A percentile compares a stretch with the other conserved stretches of the same genome.
Conservation (phyloP, 202 grass and related monocot species). For the Carex arenaria region DNA sequence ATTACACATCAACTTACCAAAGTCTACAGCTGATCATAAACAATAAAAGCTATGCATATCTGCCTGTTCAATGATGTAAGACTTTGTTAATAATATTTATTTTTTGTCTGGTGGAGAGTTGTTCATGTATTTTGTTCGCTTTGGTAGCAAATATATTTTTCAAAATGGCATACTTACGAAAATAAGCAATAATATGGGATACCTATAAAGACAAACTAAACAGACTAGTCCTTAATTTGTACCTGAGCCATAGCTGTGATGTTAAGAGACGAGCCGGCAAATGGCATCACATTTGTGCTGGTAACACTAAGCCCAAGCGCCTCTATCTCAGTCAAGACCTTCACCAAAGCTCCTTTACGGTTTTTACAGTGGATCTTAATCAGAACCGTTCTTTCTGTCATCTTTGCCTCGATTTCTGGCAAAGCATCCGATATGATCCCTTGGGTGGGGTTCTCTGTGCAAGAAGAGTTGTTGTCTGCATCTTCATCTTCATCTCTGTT, state of each 20-base stretch:
- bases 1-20: neutral
- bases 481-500: slow-evolving; percentile 34
- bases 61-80: neutral
- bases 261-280: slow-evolving; percentile 60
- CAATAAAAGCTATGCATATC: neutral
- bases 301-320: slow-evolving; percentile 52
- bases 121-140: too few relatives aligned
- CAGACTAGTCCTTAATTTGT: neutral
- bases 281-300: slow-evolving; percentile 79
- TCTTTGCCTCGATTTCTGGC: slow-evolving; percentile 78
- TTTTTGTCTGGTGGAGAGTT: too few relatives aligned
- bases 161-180: too few relatives aligned
- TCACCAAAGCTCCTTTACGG: slow-evolving; percentile 57
- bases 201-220: neutral
- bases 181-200: too few relatives aligned
- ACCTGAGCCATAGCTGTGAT: slow-evolving; percentile 79
- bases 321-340: slow-evolving; percentile 62
- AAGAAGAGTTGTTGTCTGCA: slow-evolving; percentile 33
- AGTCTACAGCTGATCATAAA: neutral
- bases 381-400: slow-evolving; percentile 59
- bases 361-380: slow-evolving; percentile 95
- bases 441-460: slow-evolving; percentile 40
- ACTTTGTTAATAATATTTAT: neutral
- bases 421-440: slow-evolving; percentile 4
- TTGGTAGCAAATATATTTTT: too few relatives aligned